These are phyloP conservation scores for Solanum sparsipilum DNA, from an alignment of 257 asterid genomes.

Conservation along the genomic window DNA sequence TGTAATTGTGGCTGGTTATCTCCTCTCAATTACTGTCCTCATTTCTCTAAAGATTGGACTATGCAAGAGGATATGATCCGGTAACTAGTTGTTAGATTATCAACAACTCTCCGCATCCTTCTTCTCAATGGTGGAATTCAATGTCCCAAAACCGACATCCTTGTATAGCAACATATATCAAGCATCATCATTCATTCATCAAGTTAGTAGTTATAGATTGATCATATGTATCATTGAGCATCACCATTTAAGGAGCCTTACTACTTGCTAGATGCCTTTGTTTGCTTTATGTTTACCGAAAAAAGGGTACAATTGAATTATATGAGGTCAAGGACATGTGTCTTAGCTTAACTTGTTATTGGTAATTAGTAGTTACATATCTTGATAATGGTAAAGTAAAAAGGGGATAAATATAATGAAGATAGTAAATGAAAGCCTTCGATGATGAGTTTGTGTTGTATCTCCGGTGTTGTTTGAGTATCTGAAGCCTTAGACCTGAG, in stretches of 20 bases:
- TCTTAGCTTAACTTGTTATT: too few species aligned
- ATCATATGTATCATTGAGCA: constrained; percentile 17
- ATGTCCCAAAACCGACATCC: neutral
- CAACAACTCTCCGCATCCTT: neutral
- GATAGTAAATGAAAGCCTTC: too few species aligned
- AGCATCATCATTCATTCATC: neutral
- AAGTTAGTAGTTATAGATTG: constrained; percentile 1
- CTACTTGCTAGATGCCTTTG: neutral
- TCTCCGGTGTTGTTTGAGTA: too few species aligned
- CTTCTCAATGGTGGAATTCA: neutral
- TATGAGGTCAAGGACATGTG: too few species aligned
- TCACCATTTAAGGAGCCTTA: constrained; percentile 9
- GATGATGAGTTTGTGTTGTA: too few species aligned
- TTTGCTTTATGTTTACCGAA: neutral
- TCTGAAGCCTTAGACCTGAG: too few species aligned
- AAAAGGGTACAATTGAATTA: neutral
- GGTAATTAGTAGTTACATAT: too few species aligned
- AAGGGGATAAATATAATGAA: too few species aligned
- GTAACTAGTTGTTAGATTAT: neutral
- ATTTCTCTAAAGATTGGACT: neutral
- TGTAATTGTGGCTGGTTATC: neutral
- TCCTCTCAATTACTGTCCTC: neutral
- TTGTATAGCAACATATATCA: neutral
- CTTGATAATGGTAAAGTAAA: too few species aligned
- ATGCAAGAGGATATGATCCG: neutral